Base-by-base conservation (phyloP, 352 stramenopile species). In the Globisporangium carolinianum region DNA sequence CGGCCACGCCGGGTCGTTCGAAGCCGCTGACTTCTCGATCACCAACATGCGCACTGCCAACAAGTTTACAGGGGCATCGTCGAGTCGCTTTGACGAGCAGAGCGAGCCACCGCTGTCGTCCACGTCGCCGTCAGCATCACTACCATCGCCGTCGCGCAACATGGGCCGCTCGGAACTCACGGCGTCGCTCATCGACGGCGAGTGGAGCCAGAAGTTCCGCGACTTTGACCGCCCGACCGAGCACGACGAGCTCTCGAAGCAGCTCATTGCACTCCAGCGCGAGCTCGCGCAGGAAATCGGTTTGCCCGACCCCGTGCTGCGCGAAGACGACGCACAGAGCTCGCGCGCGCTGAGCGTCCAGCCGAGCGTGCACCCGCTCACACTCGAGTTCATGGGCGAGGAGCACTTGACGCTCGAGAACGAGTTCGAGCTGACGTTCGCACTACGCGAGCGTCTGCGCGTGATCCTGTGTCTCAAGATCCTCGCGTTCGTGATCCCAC, bases 351-450 rank as follows among this genome's bases (percentile, higher is more conserved):
- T 91, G 6, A 81, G 80, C 14, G 71, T 88, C 7, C 82, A 92
- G 43, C 81, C 79, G 36, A 73, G 67, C 4, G 71, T 94, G 0
- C 84, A 92, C 36, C 84, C 84, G 0, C 67, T 94, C 12, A 91
- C 84, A 0, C 60, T 92, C 0, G 82, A 91, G 46, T 94, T 94
- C 38, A 92, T 92, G 82, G 84, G 84, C 1, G 84, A 94, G 47
- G 72, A 92, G 52, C 76, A 92, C 18, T 76, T 89, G 55, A 69
- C 81, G 48, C 68, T 94, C 5, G 82, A 94, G 55, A 68, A 55
- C 37, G 80, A 91, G 62, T 94, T 89, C 65, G 80, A 84, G 46
- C 60, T 83, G 17, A 85, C 73, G 0, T 94, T 94, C 67, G 71
- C 81, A 0, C 73, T 87, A 53, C 80, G 79, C 9, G 84, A 92